Percentiles rank a stretch among this genome's conserved stretches.
Conservation (phyloP, 768 basidiomycete species). For the Amanita jacksonii region DNA sequence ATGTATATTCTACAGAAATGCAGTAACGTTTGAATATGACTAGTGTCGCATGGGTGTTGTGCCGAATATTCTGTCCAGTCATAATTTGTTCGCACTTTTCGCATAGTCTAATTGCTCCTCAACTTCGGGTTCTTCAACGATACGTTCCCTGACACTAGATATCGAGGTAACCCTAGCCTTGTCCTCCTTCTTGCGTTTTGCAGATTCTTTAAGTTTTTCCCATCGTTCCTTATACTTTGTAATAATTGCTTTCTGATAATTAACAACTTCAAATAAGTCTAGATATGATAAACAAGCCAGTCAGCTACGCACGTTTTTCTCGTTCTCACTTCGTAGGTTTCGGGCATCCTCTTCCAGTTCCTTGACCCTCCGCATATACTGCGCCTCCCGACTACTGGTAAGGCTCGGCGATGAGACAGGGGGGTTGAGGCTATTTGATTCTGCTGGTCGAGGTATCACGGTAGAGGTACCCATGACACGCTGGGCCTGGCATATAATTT, state of each 20-base stretch:
- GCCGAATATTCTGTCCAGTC: too few species aligned
- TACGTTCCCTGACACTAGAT: slow-evolving; percentile 52
- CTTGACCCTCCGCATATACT: slow-evolving; percentile 53
- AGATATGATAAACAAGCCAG: background rate
- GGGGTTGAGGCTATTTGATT: slow-evolving; percentile 48
- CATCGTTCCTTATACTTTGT: slow-evolving; percentile 77
- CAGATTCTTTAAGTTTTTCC: slow-evolving; percentile 85
- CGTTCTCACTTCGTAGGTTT: slow-evolving; percentile 56
- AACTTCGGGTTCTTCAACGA: slow-evolving; percentile 62
- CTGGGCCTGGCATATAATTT: slow-evolving; percentile 47
- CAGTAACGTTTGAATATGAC: too few species aligned
- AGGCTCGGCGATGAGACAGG: slow-evolving; percentile 40
- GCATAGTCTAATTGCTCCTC: too few species aligned
- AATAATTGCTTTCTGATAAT: slow-evolving; percentile 68
- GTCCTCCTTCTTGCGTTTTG: slow-evolving; percentile 77
- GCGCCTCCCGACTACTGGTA: slow-evolving; percentile 43
- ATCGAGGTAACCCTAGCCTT: slow-evolving; percentile 40
- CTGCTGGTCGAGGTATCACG: slow-evolving; percentile 43
- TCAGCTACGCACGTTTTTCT: slow-evolving; percentile 57
- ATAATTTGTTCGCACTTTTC: too few species aligned
- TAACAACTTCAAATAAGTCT: slow-evolving; percentile 8
- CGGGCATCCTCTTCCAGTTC: slow-evolving; percentile 79
- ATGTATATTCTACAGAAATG: too few species aligned
- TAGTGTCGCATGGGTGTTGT: too few species aligned
- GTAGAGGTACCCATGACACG: slow-evolving; percentile 67